Conservation (phyloP, 2,329 filamentous ascomycete species). For the Sordariomycetes sp. region DNA sequence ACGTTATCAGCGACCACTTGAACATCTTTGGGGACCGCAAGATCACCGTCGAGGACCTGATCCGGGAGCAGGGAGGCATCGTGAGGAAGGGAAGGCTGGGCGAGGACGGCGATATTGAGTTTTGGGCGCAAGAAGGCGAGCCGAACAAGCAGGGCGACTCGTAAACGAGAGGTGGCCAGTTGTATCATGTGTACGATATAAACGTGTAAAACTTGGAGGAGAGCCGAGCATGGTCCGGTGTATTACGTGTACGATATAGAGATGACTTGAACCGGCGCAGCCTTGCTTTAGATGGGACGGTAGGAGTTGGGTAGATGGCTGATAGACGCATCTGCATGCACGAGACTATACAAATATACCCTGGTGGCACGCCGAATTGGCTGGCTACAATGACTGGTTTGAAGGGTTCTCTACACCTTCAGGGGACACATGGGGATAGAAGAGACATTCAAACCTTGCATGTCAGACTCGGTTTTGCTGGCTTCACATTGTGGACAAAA, state of each 20-base stretch:
- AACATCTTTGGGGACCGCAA: constrained; percentile 59
- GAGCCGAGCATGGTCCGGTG: too few relatives aligned
- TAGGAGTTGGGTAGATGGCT: not conserved
- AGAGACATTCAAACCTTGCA: not conserved
- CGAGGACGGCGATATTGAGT: constrained; percentile 77
- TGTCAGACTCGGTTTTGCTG: not conserved
- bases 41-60: constrained; percentile 64
- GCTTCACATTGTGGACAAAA: not conserved
- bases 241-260: not conserved
- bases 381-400: not conserved
- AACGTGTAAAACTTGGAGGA: too few relatives aligned
- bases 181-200: not conserved
- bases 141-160: not conserved
- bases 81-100: constrained; percentile 60
- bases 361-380: not conserved
- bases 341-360: not conserved
- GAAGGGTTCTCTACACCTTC: not conserved
- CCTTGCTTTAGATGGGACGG: not conserved
- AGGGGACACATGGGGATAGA: not conserved
- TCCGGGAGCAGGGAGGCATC: constrained; percentile 60
- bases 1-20: constrained; percentile 86
- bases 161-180: not conserved
- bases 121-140: constrained; percentile 64
- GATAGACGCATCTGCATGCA: not conserved
- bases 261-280: not conserved